These are phyloP conservation scores for Hypoxylon sp. DNA, from an alignment of 2,329 filamentous ascomycete species.

Conservation along the genomic window DNA sequence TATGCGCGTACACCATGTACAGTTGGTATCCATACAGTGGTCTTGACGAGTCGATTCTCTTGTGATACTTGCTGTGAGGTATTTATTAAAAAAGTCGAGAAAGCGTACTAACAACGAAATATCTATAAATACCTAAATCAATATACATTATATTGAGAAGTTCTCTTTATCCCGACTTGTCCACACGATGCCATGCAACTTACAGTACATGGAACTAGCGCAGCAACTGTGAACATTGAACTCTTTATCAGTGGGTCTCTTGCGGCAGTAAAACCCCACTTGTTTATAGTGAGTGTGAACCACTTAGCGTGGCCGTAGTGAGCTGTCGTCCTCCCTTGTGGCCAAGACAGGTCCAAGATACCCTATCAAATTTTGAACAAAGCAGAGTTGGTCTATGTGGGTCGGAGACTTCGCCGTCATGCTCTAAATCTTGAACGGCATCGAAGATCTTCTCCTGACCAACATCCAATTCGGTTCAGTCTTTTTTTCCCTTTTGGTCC, in stretches of 20 bases:
- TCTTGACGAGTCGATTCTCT: neutral
- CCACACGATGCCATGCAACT: neutral
- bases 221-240: slow-evolving; percentile 14
- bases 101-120: neutral
- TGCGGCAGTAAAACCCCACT: slow-evolving; percentile 28
- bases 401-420: slow-evolving; percentile 42
- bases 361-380: slow-evolving; percentile 44
- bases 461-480: slow-evolving; percentile 19
- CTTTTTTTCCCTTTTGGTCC: slow-evolving; percentile 12
- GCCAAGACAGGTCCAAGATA: slow-evolving; percentile 35
- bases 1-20: slow-evolving; percentile 12
- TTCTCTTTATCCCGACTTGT: neutral
- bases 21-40: slow-evolving; percentile 5
- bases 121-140: slow-evolving; percentile 5
- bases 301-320: slow-evolving; percentile 30
- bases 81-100: neutral
- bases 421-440: slow-evolving; percentile 43
- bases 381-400: slow-evolving; percentile 35
- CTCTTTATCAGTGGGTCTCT: slow-evolving; percentile 18
- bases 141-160: neutral
- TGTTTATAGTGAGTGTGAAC: slow-evolving; percentile 27
- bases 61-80: neutral
- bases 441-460: slow-evolving; percentile 45
- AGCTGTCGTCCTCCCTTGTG: slow-evolving; percentile 32
- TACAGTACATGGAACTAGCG: slow-evolving; percentile 12